Evolutionary conservation across 768 basidiomycete species (phyloP).

Genomic region (Russula ochroleuca): DNA sequence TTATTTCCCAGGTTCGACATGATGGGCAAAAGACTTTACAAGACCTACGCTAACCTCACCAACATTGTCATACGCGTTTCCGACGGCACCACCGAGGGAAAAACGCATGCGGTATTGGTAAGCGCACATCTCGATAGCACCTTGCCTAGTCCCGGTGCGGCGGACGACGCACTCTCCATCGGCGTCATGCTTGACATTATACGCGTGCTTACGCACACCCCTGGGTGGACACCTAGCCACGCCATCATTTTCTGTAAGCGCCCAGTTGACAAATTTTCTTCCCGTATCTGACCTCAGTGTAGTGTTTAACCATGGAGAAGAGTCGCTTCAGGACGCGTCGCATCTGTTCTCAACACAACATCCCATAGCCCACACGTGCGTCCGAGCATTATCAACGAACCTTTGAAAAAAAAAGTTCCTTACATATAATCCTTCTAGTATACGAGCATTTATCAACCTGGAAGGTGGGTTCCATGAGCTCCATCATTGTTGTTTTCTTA

Average conservation of each 20-base stretch:
- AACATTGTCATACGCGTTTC: conserved; percentile 89
- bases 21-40: conserved; percentile 78
- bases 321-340: conserved; percentile 90
- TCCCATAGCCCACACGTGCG: conserved; percentile 62
- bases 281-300: conserved; percentile 8
- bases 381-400: conserved; percentile 13
- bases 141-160: conserved; percentile 81
- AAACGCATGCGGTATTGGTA: conserved; percentile 79
- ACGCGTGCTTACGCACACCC: conserved; percentile 66
- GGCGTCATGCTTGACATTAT: conserved; percentile 91
- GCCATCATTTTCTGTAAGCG: conserved; percentile 78
- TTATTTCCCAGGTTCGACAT: conserved; percentile 73
- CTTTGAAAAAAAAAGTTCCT: not conserved
- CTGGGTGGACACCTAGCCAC: conserved; percentile 67
- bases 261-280: not conserved
- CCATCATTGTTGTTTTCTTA: conserved; percentile 1
- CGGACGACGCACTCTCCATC: conserved; percentile 83
- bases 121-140: conserved; percentile 91
- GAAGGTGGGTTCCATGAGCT: conserved; percentile 53
- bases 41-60: conserved; percentile 80
- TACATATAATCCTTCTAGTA: conserved; percentile 39
- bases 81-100: conserved; percentile 63
- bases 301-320: conserved; percentile 97
- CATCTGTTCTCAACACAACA: conserved; percentile 94
- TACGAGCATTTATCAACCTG: conserved; percentile 84